Evolutionary conservation across 169 alveolate genomes (phyloP).

Genomic region (Plasmodium relictum): DNA sequence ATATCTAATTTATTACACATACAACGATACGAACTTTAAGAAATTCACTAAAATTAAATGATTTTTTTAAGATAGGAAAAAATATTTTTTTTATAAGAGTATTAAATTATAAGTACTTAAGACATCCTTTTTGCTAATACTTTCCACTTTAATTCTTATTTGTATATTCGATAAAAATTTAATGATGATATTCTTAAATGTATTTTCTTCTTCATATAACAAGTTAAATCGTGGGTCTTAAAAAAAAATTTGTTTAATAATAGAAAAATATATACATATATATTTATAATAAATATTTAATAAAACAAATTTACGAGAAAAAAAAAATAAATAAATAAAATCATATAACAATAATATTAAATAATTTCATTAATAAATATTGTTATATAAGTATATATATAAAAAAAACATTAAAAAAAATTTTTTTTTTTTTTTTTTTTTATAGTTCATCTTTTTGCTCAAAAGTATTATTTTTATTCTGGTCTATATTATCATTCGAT

Average conservation of each 20-base stretch:
- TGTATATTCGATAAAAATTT: no score
- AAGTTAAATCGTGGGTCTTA: background rate
- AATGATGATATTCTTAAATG: no score
- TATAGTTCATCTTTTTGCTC: conserved; percentile 57
- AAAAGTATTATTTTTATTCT: conserved; percentile 9
- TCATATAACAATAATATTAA: background rate
- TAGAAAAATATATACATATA: conserved; percentile 17
- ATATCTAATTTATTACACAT: no score
- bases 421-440: background rate
- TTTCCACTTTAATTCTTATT: no score
- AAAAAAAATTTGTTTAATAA: background rate
- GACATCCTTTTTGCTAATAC: background rate
- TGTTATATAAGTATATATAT: background rate
- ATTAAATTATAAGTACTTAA: background rate
- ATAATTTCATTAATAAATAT: background rate
- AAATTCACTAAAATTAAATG: no score
- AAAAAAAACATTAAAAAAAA: background rate
- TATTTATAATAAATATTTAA: conserved; percentile 4
- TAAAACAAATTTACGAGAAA: conserved; percentile 25
- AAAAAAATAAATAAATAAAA: background rate
- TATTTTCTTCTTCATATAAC: no score
- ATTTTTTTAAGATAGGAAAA: no score
- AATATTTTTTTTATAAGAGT: no score
- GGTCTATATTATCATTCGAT: background rate
- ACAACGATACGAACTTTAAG: no score